Percentiles rank a stretch among this genome's conserved stretches.
Evolutionary conservation across 768 basidiomycete species (phyloP).

Genomic region (Psilocybe azurescens): DNA sequence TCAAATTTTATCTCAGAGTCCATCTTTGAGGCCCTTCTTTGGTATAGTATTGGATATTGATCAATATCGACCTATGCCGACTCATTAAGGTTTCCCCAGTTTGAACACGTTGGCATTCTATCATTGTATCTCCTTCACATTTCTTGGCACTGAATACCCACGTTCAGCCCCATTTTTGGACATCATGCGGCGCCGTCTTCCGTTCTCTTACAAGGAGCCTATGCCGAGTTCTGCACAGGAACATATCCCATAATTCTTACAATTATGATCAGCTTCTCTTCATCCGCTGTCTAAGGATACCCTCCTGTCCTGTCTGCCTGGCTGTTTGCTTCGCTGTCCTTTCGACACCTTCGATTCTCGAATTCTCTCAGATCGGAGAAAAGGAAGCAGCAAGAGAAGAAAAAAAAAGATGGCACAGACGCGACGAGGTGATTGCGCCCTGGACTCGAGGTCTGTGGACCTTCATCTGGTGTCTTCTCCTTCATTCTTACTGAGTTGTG

Average conservation of each 20-base stretch:
- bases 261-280: slow-evolving; percentile 1
- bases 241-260: background rate
- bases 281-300: slow-evolving; percentile 1
- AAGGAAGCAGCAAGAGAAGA: background rate
- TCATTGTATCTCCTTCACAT: background rate
- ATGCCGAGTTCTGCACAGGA: slow-evolving; percentile 5
- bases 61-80: no score
- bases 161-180: background rate
- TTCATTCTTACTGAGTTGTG: background rate
- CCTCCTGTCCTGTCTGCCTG: background rate
- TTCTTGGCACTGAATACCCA: background rate
- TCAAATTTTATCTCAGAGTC: background rate
- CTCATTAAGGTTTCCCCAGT: no score
- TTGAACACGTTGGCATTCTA: background rate
- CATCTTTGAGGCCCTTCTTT: no score
- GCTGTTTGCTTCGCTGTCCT: slow-evolving; percentile 1
- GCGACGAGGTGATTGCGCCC: background rate
- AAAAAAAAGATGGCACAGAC: background rate
- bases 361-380: background rate
- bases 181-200: background rate
- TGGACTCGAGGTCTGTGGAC: background rate
- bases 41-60: no score
- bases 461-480: background rate
- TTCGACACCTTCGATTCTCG: slow-evolving; percentile 1
- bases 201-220: background rate